Evolutionary conservation across 106 monocot genomes (phyloP).

Genomic region (Hemerocallis citrina): DNA sequence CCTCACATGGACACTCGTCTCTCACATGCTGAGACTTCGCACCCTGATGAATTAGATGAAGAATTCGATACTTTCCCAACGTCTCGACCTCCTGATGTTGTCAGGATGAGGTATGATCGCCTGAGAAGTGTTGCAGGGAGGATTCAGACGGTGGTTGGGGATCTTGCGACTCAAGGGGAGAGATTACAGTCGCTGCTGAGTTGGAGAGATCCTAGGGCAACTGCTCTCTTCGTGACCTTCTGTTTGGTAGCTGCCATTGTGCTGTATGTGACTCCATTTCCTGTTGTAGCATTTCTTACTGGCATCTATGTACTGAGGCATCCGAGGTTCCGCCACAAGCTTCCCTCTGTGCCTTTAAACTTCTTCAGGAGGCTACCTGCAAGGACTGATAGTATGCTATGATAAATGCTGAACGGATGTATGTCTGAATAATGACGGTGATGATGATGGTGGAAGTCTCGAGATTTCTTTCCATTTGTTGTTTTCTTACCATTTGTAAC

Average conservation of each 20-base stretch:
- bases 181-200: slow-evolving; percentile 43
- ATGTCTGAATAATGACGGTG: no score
- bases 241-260: slow-evolving; percentile 42
- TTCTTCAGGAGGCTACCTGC: slow-evolving; percentile 40
- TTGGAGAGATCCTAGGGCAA: slow-evolving; percentile 77
- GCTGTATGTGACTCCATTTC: slow-evolving; percentile 45
- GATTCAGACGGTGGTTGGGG: slow-evolving; percentile 71
- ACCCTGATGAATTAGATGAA: slow-evolving; percentile 68
- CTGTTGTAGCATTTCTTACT: slow-evolving; percentile 34
- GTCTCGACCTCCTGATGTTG: slow-evolving; percentile 28
- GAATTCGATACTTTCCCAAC: slow-evolving; percentile 80
- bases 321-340: slow-evolving; percentile 26
- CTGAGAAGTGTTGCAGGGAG: slow-evolving; percentile 63
- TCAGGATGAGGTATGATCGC: slow-evolving; percentile 68
- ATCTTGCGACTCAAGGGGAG: slow-evolving; percentile 74
- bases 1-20: slow-evolving; percentile 66
- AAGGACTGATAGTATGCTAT: slow-evolving; percentile 36
- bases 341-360: slow-evolving; percentile 29
- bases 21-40: slow-evolving; percentile 43
- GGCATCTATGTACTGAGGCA: slow-evolving; percentile 50
- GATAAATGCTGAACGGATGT: neutral
- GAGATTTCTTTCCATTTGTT: no score
- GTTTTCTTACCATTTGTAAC: neutral
- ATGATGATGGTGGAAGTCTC: neutral
- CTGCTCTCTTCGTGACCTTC: slow-evolving; percentile 38